Evolutionary conservation across 1,139 yeast species (phyloP), one percentile per base, ranked within the genome.

Genomic region (Yamadazyma songkhlaensis): DNA sequence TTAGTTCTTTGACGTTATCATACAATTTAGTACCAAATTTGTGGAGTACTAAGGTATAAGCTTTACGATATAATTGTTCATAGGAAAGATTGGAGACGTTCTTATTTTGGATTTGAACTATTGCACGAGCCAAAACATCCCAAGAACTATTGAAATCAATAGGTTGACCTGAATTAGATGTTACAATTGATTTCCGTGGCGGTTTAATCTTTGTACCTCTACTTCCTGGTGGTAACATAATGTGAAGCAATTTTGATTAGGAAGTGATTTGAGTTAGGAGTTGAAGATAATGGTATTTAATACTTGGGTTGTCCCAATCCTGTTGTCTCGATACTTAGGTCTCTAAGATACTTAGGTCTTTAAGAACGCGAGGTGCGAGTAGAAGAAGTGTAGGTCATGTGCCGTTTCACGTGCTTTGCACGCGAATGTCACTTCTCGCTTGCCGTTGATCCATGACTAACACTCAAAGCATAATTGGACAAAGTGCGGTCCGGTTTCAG

Each of bases 11-110:
- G 10, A 88, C 83, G 33, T 79, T 74, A 5, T 77, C 82, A 51
- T 90, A 88, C 2, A 92, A 64, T 47, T 71, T 71, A 29, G 73
- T 77, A 3, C 95, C 95, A 48, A 74, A 76, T 49, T 87, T 89
- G 42, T 86, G 73, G 32, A 88, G 59, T 3, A 89, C 97, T 29
- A 89, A 57, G 14, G 81, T 79, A 54, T 92, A 92, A 0, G 95
- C 88, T 27, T 83, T 79, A 36, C 96, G 67, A 57, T 92, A 92
- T 2, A 92, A 71, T 48, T 82, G 87, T 50, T 89, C 96, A 55
- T 87, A 92, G 1, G 95, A 85, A 24, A 90, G 67, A 42, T 77
- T 74, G 4, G 88, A 79, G 9, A 89, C 90, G 54, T 85, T 80
- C 49, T 84, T 81, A 35, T 73, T 69, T 51, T 84, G 86, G 38